Conservation (phyloP, 768 basidiomycete genomes). For the Coprinellus micaceus region DNA sequence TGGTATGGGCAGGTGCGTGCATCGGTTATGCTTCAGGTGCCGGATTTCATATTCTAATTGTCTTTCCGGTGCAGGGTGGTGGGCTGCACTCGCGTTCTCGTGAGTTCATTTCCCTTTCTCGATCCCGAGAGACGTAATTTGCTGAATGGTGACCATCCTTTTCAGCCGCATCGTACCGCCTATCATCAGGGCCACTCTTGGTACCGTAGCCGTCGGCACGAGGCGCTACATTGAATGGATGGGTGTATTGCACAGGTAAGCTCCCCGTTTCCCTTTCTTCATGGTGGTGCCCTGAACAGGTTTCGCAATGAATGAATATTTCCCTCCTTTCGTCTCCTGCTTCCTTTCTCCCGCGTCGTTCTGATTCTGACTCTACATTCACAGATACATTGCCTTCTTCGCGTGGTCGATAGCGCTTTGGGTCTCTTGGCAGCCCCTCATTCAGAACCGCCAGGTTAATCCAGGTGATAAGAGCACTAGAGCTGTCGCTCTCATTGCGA, state of each 20-base stretch:
- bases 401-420: conserved; percentile 64
- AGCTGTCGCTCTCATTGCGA: conserved; percentile 53
- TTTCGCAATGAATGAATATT: not conserved
- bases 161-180: conserved; percentile 46
- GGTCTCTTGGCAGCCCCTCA: conserved; percentile 71
- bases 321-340: not conserved
- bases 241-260: conserved; percentile 57
- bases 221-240: conserved; percentile 82
- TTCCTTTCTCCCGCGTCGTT: not conserved
- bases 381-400: conserved; percentile 61
- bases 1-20: conserved; percentile 68
- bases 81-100: conserved; percentile 67
- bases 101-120: conserved; percentile 33
- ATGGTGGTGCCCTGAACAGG: not conserved
- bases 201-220: conserved; percentile 66
- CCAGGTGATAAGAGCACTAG: conserved; percentile 29
- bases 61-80: conserved; percentile 56
- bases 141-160: conserved; percentile 7
- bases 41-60: not conserved
- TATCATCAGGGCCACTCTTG: conserved; percentile 61
- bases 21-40: not conserved
- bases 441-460: conserved; percentile 40
- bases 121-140: not conserved
- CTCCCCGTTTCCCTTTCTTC: conserved; percentile 5
- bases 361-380: not conserved